Percentiles rank a stretch among this genome's conserved stretches.
These are phyloP conservation scores for Russula brevipes DNA, from an alignment of 768 basidiomycete genomes.

Conservation along the genomic window DNA sequence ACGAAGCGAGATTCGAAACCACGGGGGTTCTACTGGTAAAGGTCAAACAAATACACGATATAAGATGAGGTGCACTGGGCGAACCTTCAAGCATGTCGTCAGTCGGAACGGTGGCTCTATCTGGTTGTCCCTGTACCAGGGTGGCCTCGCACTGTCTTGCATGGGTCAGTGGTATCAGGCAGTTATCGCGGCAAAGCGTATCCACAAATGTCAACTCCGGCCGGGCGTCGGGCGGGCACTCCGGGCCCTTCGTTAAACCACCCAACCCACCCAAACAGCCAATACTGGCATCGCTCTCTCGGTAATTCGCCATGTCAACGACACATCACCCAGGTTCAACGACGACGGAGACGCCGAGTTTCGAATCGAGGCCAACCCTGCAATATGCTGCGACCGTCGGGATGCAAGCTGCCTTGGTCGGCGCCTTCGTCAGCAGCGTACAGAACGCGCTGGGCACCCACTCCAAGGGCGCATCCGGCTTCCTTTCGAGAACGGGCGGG, in stretches of 20 bases:
- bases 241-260: too few species aligned
- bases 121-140: slow-evolving; percentile 35
- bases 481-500: slow-evolving; percentile 80
- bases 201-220: slow-evolving; percentile 6
- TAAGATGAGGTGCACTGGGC: slow-evolving; percentile 27
- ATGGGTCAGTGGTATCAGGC: not conserved
- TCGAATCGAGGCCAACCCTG: slow-evolving; percentile 51
- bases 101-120: slow-evolving; percentile 40
- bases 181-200: not conserved
- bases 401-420: slow-evolving; percentile 61
- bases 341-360: slow-evolving; percentile 25
- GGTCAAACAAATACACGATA: slow-evolving; percentile 30
- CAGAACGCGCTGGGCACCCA: slow-evolving; percentile 81
- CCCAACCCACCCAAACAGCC: not conserved
- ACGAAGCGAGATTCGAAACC: slow-evolving; percentile 31
- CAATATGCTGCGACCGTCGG: slow-evolving; percentile 52
- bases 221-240: not conserved
- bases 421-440: slow-evolving; percentile 61
- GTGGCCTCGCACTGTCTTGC: slow-evolving; percentile 11
- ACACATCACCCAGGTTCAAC: slow-evolving; percentile 10
- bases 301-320: slow-evolving; percentile 15
- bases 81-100: slow-evolving; percentile 41
- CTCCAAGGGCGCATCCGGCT: slow-evolving; percentile 74
- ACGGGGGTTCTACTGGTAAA: slow-evolving; percentile 42
- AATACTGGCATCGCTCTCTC: not conserved